Evolutionary conservation across 2,329 filamentous ascomycete species (phyloP).

Genomic region (Aspergillus pseudonomiae): DNA sequence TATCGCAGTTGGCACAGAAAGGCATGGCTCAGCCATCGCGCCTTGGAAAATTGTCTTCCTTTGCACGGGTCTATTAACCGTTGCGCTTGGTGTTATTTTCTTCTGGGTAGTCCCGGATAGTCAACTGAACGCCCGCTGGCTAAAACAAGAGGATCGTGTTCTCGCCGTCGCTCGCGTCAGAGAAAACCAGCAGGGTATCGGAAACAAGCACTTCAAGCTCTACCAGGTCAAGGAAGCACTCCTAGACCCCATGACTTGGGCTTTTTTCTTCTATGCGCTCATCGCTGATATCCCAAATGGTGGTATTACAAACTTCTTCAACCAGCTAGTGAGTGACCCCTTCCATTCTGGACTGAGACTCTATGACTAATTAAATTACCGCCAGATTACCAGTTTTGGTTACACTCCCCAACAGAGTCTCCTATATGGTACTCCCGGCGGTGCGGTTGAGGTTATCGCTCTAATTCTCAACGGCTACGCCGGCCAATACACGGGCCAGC

Average conservation of each 20-base stretch:
- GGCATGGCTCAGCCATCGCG: constrained; percentile 60
- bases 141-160: constrained; percentile 67
- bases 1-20: constrained; percentile 59
- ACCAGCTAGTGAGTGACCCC: constrained; percentile 48
- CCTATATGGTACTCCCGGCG: constrained; percentile 67
- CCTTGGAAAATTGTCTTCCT: constrained; percentile 69
- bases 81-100: constrained; percentile 53
- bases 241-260: constrained; percentile 62
- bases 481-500: constrained; percentile 59
- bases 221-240: constrained; percentile 66
- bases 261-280: constrained; percentile 61
- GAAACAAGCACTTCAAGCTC: constrained; percentile 69
- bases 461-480: constrained; percentile 60
- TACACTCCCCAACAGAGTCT: constrained; percentile 65
- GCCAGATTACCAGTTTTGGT: constrained; percentile 62
- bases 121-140: constrained; percentile 62
- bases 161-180: constrained; percentile 72
- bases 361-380: not conserved
- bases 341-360: not conserved
- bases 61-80: constrained; percentile 56
- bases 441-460: constrained; percentile 65
- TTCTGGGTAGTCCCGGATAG: constrained; percentile 60
- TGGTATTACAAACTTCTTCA: constrained; percentile 65
- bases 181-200: constrained; percentile 74
- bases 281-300: constrained; percentile 62